Evolutionary conservation across 2,329 filamentous ascomycete species (phyloP).

Genomic region (Pseudogymnoascus pannorum): DNA sequence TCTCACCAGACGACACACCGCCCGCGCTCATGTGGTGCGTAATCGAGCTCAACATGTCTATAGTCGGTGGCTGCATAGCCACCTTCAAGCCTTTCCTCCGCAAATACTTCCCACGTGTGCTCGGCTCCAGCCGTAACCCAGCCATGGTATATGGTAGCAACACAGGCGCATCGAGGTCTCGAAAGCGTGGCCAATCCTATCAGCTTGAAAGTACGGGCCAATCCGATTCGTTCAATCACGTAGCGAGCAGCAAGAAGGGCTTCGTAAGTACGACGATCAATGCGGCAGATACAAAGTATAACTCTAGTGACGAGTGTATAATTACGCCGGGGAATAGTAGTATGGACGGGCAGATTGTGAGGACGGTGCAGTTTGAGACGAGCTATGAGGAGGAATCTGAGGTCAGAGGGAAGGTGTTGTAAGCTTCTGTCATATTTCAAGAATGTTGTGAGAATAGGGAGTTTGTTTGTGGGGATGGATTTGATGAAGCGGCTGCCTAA

Average conservation of each 20-base stretch:
- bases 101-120: constrained; percentile 17
- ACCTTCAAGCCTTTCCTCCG: constrained; percentile 20
- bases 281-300: background rate
- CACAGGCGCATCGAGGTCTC: background rate
- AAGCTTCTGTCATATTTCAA: constrained; percentile 11
- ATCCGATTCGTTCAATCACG: background rate
- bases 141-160: background rate
- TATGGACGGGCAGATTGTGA: background rate
- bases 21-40: constrained; percentile 22
- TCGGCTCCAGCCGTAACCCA: constrained; percentile 8
- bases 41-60: constrained; percentile 24
- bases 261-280: background rate
- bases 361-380: background rate
- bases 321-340: background rate
- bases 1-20: constrained; percentile 15
- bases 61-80: constrained; percentile 23
- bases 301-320: background rate
- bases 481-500: constrained; percentile 31
- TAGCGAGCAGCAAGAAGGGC: background rate
- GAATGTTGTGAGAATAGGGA: constrained; percentile 37
- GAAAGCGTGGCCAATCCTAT: background rate
- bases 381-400: background rate
- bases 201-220: background rate
- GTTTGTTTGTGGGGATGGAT: constrained; percentile 36
- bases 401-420: background rate